Evolutionary conservation across 1,139 yeast species (phyloP).

Genomic region (Saccharomyces hybrid): DNA sequence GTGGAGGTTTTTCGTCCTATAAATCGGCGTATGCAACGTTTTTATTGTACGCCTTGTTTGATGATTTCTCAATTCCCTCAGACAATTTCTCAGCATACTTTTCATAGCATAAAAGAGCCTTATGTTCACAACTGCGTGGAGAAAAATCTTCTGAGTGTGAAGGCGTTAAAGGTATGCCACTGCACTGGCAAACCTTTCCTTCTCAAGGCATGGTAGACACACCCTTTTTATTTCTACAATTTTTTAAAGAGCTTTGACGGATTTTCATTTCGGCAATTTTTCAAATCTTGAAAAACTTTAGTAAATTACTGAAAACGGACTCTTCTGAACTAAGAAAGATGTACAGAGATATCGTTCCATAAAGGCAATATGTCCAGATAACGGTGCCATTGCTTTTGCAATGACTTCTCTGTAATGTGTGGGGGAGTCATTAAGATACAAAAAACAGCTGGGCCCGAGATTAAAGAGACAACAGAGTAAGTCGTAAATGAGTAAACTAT

Average conservation of each 20-base stretch:
- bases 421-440: background rate
- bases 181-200: background rate
- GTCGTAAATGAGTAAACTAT: background rate
- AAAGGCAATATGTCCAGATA: background rate
- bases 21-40: slow-evolving; percentile 26
- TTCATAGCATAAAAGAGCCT: background rate
- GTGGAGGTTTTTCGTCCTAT: slow-evolving; percentile 9
- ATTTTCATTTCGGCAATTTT: background rate
- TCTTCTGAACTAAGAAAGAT: background rate
- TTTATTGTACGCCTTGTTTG: slow-evolving; percentile 10
- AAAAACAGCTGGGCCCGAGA: background rate
- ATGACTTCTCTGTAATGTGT: background rate
- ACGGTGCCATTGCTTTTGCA: background rate
- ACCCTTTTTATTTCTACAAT: background rate
- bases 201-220: background rate
- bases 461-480: background rate
- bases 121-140: background rate
- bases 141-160: background rate
- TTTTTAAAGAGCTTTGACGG: background rate
- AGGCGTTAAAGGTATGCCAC: background rate
- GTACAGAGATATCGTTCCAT: background rate
- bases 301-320: background rate
- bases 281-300: background rate
- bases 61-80: background rate
- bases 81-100: background rate